Conservation (phyloP, 2,329 filamentous ascomycete species). For the Cladosporium sp. region DNA sequence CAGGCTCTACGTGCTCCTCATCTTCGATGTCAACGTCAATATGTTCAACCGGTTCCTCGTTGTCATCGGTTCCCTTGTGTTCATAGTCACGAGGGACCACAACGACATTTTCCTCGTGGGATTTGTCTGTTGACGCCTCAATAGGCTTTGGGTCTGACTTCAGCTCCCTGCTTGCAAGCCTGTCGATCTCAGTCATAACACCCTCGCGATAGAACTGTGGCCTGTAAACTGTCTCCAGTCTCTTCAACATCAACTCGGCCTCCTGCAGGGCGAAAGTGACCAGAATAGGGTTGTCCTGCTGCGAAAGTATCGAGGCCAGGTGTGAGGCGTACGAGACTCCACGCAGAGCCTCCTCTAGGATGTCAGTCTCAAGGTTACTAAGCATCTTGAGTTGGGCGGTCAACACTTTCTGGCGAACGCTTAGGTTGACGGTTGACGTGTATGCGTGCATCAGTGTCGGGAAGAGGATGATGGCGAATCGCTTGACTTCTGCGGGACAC, state of each 20-base stretch:
- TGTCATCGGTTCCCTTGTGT: constrained; percentile 35
- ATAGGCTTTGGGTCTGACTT: constrained; percentile 14
- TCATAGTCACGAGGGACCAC: constrained; percentile 17
- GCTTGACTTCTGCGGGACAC: constrained; percentile 83
- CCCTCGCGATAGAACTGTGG: constrained; percentile 98
- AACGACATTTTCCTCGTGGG: constrained; percentile 5
- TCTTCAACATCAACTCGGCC: constrained; percentile 78
- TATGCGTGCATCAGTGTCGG: constrained; percentile 95
- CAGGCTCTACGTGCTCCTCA: constrained; percentile 34
- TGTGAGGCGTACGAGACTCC: constrained; percentile 94
- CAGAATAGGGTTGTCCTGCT: constrained; percentile 84
- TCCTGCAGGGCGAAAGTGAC: constrained; percentile 86
- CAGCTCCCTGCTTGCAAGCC: constrained; percentile 57
- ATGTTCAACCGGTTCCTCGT: constrained; percentile 21
- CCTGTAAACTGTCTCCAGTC: constrained; percentile 81
- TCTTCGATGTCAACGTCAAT: constrained; percentile 55
- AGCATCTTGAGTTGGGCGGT: constrained; percentile 97
- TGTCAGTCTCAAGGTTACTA: constrained; percentile 80
- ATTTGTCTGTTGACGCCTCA: neutral
- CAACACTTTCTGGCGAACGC: constrained; percentile 89
- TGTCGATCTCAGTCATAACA: constrained; percentile 85
- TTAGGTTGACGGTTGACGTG: constrained; percentile 94
- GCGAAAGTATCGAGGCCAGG: constrained; percentile 87
- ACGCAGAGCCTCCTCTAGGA: constrained; percentile 79
- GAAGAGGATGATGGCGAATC: constrained; percentile 88